phyloP scores from a whole-genome alignment of 306 rosid species.

The Elaeagnus macrophylla region DNA sequence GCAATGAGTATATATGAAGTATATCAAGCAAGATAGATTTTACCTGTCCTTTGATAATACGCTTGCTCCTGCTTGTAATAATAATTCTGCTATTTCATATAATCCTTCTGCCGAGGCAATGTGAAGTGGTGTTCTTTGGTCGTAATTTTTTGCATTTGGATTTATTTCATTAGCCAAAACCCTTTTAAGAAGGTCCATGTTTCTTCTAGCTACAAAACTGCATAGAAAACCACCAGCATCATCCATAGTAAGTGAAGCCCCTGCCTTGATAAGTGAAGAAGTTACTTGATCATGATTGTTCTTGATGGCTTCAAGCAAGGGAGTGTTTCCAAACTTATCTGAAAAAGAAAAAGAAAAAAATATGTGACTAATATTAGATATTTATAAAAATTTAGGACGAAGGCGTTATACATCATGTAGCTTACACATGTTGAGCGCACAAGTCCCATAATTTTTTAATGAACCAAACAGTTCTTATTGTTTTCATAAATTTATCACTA shows the following conservation, averaged over 20 bases:
- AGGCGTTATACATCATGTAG: too few relatives aligned
- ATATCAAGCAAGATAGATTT: background rate
- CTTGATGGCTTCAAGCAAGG: constrained; percentile 61
- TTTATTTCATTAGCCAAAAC: constrained; percentile 39
- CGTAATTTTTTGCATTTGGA: constrained; percentile 58
- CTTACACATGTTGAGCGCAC: too few relatives aligned
- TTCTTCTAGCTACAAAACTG: constrained; percentile 32
- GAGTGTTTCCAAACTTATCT: constrained; percentile 62
- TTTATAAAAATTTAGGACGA: too few relatives aligned
- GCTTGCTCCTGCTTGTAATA: constrained; percentile 58
- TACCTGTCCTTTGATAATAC: constrained; percentile 58
- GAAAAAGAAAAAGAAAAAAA: constrained; percentile 10
- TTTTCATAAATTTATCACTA: too few relatives aligned
- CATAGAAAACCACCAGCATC: constrained; percentile 53
- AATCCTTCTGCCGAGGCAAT: constrained; percentile 59
- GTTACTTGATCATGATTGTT: constrained; percentile 46
- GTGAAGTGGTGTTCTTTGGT: constrained; percentile 52
- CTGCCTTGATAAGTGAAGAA: constrained; percentile 38
- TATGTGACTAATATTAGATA: background rate
- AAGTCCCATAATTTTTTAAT: too few relatives aligned
- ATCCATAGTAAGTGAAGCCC: constrained; percentile 44
- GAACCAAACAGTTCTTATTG: too few relatives aligned
- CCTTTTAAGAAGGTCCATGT: constrained; percentile 31
- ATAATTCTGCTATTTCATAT: constrained; percentile 31
- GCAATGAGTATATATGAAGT: too few relatives aligned